Conservation (phyloP, 169 alveolate species). For the Cardiosporidium cionae region DNA sequence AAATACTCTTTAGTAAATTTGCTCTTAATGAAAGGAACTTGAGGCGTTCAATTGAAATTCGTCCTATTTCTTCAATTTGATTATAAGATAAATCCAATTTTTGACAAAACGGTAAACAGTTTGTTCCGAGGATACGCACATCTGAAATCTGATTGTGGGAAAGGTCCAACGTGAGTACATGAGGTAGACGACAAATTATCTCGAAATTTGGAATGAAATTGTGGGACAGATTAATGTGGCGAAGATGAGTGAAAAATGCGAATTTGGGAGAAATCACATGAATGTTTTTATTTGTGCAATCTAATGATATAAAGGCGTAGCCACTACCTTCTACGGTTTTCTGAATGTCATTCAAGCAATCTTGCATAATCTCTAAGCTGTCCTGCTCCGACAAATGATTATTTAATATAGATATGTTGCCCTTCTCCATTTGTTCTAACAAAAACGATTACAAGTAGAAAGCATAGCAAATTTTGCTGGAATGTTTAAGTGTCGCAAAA, state of each 20-base stretch:
- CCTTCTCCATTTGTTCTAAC: too few relatives aligned
- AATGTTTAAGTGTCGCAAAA: too few relatives aligned
- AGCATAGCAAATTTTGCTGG: too few relatives aligned
- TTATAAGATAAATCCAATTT: constrained; percentile 15
- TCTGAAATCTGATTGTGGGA: constrained; percentile 22
- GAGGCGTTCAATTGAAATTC: too few relatives aligned
- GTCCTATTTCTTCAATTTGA: too few relatives aligned
- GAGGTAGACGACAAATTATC: constrained; percentile 17
- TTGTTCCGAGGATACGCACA: constrained; percentile 3
- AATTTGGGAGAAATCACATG: constrained; percentile 12
- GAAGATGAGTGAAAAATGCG: constrained; percentile 16
- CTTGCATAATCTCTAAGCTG: constrained; percentile 18
- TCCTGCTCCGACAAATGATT: too few relatives aligned
- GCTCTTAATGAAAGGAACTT: too few relatives aligned
- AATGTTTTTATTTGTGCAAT: constrained; percentile 13
- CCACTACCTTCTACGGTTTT: constrained; percentile 35
- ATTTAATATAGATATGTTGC: too few relatives aligned
- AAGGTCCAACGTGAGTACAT: constrained; percentile 21
- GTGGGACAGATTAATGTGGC: constrained; percentile 26
- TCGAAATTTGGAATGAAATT: constrained; percentile 14
- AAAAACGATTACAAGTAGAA: too few relatives aligned
- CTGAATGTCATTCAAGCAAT: constrained; percentile 21
- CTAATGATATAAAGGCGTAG: constrained; percentile 25
- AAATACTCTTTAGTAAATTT: too few relatives aligned
- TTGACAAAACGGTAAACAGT: constrained; percentile 20